Evolutionary conservation across 2,329 filamentous ascomycete genomes (phyloP).

Genomic region (Beauveria rudraprayagi): DNA sequence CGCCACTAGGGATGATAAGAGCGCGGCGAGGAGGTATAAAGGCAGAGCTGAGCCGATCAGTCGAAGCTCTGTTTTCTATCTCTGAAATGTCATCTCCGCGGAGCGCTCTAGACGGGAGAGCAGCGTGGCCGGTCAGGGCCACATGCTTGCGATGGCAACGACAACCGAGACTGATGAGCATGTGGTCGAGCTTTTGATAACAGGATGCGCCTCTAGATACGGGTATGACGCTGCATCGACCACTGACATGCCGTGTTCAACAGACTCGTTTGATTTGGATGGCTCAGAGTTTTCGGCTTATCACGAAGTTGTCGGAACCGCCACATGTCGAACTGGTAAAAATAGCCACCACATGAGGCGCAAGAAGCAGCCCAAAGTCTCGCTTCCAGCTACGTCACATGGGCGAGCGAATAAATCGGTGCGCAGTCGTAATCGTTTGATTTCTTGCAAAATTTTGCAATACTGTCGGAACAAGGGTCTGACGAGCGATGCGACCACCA

Average conservation of each 20-base stretch:
- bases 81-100: conserved; percentile 16
- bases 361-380: neutral
- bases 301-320: neutral
- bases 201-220: neutral
- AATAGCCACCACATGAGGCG: neutral
- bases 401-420: too few species aligned
- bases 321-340: neutral
- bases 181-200: neutral
- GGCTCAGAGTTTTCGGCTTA: neutral
- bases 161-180: neutral
- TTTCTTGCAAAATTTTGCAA: neutral
- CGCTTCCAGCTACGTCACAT: too few species aligned
- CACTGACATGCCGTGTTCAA: neutral
- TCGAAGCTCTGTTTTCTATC: conserved; percentile 4
- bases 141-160: neutral
- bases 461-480: neutral
- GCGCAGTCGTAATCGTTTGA: neutral
- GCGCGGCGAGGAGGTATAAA: neutral
- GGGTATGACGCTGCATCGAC: neutral
- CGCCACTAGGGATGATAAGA: conserved; percentile 1
- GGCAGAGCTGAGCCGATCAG: neutral
- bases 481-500: too few species aligned
- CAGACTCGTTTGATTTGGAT: neutral
- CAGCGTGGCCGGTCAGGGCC: neutral
- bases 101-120: neutral